Percentiles rank a stretch among this genome's conserved stretches.
These are phyloP conservation scores for Neltuma alba DNA, from an alignment of 306 rosid genomes.

Conservation along the genomic window DNA sequence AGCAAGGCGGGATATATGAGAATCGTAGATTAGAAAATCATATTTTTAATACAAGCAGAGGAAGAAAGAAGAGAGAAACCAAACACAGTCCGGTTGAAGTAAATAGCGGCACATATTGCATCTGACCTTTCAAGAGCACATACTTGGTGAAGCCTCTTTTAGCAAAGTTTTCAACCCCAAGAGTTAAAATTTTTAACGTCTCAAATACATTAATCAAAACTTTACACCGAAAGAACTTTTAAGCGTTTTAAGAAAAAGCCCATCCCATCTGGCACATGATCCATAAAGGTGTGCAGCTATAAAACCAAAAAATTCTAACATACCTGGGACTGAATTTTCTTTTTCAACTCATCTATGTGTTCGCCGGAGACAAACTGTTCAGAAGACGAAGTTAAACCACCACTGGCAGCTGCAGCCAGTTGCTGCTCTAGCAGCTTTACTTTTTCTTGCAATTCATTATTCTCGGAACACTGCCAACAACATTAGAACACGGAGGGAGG, in stretches of 20 bases:
- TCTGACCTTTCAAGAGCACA: neutral
- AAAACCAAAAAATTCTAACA: slow-evolving; percentile 18
- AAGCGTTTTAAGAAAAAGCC: neutral
- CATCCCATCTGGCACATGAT: neutral
- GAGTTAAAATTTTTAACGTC: neutral
- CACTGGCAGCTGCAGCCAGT: slow-evolving; percentile 50
- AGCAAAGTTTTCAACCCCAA: neutral
- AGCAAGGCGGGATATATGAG: slow-evolving; percentile 7
- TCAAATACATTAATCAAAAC: neutral
- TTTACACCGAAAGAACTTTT: neutral
- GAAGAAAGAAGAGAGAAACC: neutral
- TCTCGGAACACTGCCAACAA: slow-evolving; percentile 76
- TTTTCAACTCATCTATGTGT: slow-evolving; percentile 67
- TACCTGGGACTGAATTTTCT: slow-evolving; percentile 92
- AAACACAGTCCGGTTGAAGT: neutral
- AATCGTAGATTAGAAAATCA: slow-evolving; percentile 10
- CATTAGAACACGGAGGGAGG: slow-evolving; percentile 16
- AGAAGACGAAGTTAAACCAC: slow-evolving; percentile 43
- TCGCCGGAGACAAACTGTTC: slow-evolving; percentile 57
- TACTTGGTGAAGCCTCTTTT: neutral
- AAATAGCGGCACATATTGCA: neutral
- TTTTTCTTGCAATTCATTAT: slow-evolving; percentile 73
- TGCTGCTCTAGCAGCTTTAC: slow-evolving; percentile 70
- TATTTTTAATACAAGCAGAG: neutral
- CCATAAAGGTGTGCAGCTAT: slow-evolving; percentile 21